Evolutionary conservation across 202 grass and related monocot genomes (phyloP), one percentile per base, ranked within the genome.

Genomic region (Panicum virgatum): DNA sequence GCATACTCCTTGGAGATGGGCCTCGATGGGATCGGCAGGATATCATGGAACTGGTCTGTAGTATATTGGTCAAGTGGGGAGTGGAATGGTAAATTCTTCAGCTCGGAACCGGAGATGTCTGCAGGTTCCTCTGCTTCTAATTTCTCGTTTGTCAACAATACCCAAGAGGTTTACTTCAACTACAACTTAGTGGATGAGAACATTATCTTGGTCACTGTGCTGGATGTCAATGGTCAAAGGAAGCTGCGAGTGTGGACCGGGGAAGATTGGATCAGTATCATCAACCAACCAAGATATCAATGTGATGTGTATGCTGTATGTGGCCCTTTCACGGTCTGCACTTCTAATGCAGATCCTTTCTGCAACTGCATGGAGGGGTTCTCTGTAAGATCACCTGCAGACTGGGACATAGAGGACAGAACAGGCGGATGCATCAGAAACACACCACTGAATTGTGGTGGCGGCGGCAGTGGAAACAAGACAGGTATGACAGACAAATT

Each of bases 291-390:
- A 14, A 68, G 27, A 16, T 12, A 44, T 66, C 82, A 45, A 19
- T 84, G 82, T 60, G 73, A 78, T 77, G 82, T 84, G 3, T 61
- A 84, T 70, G 82, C 73, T 36, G 30, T 57, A 3, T 84, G 73
- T 36, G 82, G 73, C 29, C 53, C 82, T 40, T 84, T 78, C 40
- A 70, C 82, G 1, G 26, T 45, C 14, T 84, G 82, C 29, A 26
- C 67, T 2, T 15, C 61, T 6, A 38, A 69, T 37, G 34, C 39
- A 45, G 14, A 61, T 29, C 40, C 42, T 34, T 47, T 16, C 13
- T 84, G 82, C 43, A 70, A 16, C 13, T 84, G 82, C 16, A 70
- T 78, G 75, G 48, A 77, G 58, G 75, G 75, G 8, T 77, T 77
- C 57, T 77, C 56, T 0, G 1, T 48, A 48, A 8, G 7, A 36